A percentile compares a stretch with the other conserved stretches of the same genome.
Conservation (phyloP, 202 grass and related monocot genomes). For the Alloteropsis angusta region DNA sequence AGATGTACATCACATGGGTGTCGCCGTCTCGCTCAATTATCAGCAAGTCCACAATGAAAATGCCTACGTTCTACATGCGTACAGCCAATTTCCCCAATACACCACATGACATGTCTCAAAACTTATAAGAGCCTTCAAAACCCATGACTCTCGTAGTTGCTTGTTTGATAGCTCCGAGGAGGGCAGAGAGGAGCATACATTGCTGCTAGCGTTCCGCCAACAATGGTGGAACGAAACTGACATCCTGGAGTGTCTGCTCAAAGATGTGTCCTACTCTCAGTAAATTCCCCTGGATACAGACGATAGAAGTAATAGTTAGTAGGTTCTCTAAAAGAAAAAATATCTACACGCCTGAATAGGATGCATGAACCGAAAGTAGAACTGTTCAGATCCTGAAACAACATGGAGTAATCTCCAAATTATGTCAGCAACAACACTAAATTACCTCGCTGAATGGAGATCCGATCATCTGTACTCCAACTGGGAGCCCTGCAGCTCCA, state of each 20-base stretch:
- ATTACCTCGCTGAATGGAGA: constrained; percentile 70
- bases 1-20: constrained; percentile 3
- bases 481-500: constrained; percentile 60
- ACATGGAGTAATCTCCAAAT: background rate
- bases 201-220: constrained; percentile 24
- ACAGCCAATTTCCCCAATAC: background rate
- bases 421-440: background rate
- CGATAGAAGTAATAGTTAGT: background rate
- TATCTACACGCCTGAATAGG: background rate
- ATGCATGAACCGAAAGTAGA: background rate
- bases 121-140: background rate
- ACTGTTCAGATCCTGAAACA: background rate
- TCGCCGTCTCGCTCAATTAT: background rate
- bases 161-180: background rate
- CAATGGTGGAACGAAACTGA: constrained; percentile 65
- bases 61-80: background rate
- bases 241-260: constrained; percentile 63
- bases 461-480: constrained; percentile 88
- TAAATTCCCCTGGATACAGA: constrained; percentile 46
- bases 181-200: background rate
- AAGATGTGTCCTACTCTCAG: constrained; percentile 73
- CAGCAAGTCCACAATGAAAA: background rate
- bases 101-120: background rate
- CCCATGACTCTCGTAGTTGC: background rate
- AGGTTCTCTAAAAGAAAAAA: background rate